A percentile compares a stretch with the other conserved stretches of the same genome.
These are phyloP conservation scores for Pythium periplocum DNA, from an alignment of 352 stramenopile species.

Conservation along the genomic window DNA sequence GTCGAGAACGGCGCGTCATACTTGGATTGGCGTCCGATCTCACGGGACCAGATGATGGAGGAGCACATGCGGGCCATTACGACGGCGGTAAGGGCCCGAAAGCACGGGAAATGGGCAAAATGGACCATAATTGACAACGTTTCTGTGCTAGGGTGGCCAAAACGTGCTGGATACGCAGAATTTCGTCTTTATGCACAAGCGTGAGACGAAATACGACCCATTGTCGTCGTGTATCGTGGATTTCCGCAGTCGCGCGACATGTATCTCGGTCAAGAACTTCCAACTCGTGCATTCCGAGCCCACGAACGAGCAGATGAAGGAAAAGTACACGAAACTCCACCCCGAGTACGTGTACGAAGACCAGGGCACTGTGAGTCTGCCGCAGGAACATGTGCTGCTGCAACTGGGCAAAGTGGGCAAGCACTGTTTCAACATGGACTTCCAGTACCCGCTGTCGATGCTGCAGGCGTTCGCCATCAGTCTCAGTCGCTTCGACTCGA, in stretches of 20 bases:
- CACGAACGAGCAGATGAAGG: slow-evolving; percentile 55
- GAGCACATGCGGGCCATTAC: slow-evolving; percentile 62
- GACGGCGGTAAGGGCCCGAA: slow-evolving; percentile 27
- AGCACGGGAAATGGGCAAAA: not conserved
- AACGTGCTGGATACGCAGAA: slow-evolving; percentile 78
- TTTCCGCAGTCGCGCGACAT: slow-evolving; percentile 88
- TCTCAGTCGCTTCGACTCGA: slow-evolving; percentile 89
- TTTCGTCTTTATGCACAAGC: slow-evolving; percentile 81
- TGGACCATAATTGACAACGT: not conserved
- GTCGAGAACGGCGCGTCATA: slow-evolving; percentile 53
- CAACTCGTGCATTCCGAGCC: slow-evolving; percentile 87
- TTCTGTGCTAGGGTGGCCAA: slow-evolving; percentile 48
- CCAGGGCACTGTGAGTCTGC: slow-evolving; percentile 75
- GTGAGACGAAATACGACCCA: slow-evolving; percentile 88
- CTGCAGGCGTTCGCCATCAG: slow-evolving; percentile 91
- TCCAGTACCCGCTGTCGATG: slow-evolving; percentile 90
- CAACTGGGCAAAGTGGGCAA: slow-evolving; percentile 87
- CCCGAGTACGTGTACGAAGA: slow-evolving; percentile 77
- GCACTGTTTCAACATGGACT: slow-evolving; percentile 95
- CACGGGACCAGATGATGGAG: slow-evolving; percentile 75
- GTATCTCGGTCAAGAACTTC: slow-evolving; percentile 91
- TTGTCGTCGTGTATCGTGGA: slow-evolving; percentile 91
- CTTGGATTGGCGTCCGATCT: slow-evolving; percentile 68
- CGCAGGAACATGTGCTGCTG: slow-evolving; percentile 78
- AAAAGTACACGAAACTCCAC: slow-evolving; percentile 66